Base-by-base conservation (phyloP, 1,139 yeast species). In the Debaryomyces robertsiae region DNA sequence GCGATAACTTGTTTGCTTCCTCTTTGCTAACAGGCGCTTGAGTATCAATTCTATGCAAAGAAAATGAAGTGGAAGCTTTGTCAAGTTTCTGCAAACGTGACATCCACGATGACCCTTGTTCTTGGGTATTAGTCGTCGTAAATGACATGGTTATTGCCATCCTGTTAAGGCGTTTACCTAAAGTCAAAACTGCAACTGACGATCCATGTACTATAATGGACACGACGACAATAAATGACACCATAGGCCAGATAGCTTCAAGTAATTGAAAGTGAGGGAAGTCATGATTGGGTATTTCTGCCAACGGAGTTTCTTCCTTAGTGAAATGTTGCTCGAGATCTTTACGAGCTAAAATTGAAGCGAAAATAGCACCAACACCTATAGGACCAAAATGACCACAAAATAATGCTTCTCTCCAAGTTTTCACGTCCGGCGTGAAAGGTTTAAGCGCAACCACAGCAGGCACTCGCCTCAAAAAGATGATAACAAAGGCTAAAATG, bases 301-400 rank as follows among this genome's bases (percentile, higher is more conserved):
- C 67, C 27, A 84, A 61, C 0, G 88, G 87, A 0, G 91, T 84
- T 15, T 81, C 82, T 36, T 77, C 82, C 2, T 69, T 72, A 9
- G 79, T 73, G 47, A 55, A 68, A 47, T 67, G 69, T 9, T 69
- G 72, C 56, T 89, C 96, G 35, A 93, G 71, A 50, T 87, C 93
- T 13, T 81, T 79, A 50, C 94, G 77, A 1, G 96, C 93, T 52
- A 91, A 69, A 44, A 93, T 84, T 10, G 91, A 82, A 15, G 96
- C 95, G 65, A 88, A 93, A 15, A 93, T 79, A 1, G 98, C 98
- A 48, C 98, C 98, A 9, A 93, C 98, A 41, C 98, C 98, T 58
- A 93, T 89, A 7, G 98, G 98, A 34, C 98, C 98, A 61, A 93
- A 93, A 67, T 93, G 98, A 16, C 98, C 98, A 61, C 95, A 91